phyloP scores from a whole-genome alignment of 148 eudicot species.

The Camellia japonica region DNA sequence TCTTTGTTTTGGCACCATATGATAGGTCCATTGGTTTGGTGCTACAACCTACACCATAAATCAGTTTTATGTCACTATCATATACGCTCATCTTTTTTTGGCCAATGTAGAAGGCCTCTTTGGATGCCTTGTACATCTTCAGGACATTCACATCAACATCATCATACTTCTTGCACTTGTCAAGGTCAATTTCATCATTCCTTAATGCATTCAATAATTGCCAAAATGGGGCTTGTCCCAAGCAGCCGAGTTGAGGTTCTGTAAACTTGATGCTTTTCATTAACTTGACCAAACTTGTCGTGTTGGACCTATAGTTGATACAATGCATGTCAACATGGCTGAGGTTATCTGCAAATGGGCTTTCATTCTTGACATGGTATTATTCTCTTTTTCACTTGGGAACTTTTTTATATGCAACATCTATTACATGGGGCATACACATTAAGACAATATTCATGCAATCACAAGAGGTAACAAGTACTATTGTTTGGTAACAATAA shows the following conservation, averaged over 20 bases:
- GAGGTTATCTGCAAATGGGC: too few relatives aligned
- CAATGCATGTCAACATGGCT: background rate
- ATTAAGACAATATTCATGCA: too few relatives aligned
- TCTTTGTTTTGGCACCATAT: background rate
- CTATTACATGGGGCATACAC: too few relatives aligned
- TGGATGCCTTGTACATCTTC: background rate
- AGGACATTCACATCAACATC: background rate
- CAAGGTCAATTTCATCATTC: too few relatives aligned
- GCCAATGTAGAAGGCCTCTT: background rate
- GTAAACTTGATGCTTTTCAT: too few relatives aligned
- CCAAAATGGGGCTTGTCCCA: background rate
- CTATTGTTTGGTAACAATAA: too few relatives aligned
- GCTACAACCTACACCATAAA: too few relatives aligned
- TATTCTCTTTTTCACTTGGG: background rate
- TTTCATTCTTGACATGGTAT: background rate
- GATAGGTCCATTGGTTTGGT: too few relatives aligned
- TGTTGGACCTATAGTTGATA: background rate
- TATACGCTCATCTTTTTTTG: too few relatives aligned
- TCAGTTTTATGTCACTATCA: too few relatives aligned
- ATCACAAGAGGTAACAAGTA: too few relatives aligned
- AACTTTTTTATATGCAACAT: background rate
- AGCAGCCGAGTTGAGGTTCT: background rate
- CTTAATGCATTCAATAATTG: background rate
- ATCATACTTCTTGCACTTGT: too few relatives aligned
- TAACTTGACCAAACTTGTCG: background rate